These are phyloP conservation scores for Vanrija sp. DNA, from an alignment of 1,284 basidiomycete genomes.

Conservation along the genomic window DNA sequence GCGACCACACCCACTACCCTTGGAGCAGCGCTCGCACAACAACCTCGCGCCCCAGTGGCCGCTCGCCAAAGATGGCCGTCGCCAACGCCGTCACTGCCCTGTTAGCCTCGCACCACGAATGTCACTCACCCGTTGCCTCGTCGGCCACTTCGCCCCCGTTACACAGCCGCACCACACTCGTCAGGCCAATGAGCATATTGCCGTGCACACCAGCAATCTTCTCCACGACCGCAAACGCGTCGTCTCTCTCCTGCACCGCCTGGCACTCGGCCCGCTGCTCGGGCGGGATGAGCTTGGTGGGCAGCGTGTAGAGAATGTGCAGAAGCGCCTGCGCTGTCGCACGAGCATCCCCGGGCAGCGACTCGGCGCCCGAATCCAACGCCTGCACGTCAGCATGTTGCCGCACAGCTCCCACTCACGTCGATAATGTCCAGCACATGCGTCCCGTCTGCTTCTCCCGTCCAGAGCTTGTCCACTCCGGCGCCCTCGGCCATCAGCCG, in stretches of 20 bases:
- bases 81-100: constrained; percentile 1
- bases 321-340: constrained; percentile 22
- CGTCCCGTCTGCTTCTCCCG: constrained; percentile 1
- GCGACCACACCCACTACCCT: neutral
- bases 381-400: constrained; percentile 5
- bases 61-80: constrained; percentile 10
- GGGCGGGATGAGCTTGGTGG: constrained; percentile 25
- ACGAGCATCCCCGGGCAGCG: neutral
- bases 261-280: constrained; percentile 14
- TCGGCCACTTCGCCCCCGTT: neutral
- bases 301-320: constrained; percentile 28
- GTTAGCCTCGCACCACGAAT: too few species aligned
- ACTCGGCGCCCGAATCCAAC: constrained; percentile 11
- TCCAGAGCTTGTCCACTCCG: constrained; percentile 21
- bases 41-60: constrained; percentile 2
- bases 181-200: constrained; percentile 37
- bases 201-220: constrained; percentile 30
- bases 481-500: constrained; percentile 32
- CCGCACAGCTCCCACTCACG: constrained; percentile 14
- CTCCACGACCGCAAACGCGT: constrained; percentile 40
- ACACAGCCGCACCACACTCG: constrained; percentile 28
- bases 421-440: constrained; percentile 25
- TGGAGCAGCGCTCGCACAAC: constrained; percentile 7
- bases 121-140: neutral
- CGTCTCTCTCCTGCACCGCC: constrained; percentile 25